Conservation (phyloP, 345 rosid species). For the Salix brachista region DNA sequence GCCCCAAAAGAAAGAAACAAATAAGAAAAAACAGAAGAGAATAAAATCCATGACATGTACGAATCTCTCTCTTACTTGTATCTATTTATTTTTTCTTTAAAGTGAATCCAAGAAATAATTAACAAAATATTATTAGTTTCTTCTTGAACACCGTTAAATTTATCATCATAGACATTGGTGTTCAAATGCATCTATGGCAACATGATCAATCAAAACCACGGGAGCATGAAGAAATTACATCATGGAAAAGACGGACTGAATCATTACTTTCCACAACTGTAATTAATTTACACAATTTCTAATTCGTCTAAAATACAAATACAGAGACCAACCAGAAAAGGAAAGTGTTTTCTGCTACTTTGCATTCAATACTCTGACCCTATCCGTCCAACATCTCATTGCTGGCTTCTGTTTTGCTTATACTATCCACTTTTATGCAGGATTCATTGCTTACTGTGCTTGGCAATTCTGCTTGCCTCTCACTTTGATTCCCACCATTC, state of each 20-base stretch:
- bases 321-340: neutral
- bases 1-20: no score
- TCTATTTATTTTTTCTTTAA: no score
- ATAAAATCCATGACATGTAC: no score
- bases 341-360: neutral
- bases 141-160: no score
- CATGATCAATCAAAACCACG: neutral
- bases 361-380: conserved; percentile 13
- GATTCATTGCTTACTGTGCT: conserved; percentile 7
- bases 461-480: neutral
- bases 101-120: no score
- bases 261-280: conserved; percentile 11
- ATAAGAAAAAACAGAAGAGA: no score
- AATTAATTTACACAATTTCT: conserved; percentile 22
- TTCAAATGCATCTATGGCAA: neutral
- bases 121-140: no score
- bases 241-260: neutral
- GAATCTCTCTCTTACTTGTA: neutral
- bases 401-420: conserved; percentile 20
- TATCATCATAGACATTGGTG: no score
- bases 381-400: neutral
- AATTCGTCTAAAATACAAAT: neutral
- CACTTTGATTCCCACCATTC: conserved; percentile 2
- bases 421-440: conserved; percentile 20
- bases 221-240: neutral